A percentile compares a stretch with the other conserved stretches of the same genome.
Conservation (phyloP, 192 early-diverging fungal genomes). For the Podila epicladia region DNA sequence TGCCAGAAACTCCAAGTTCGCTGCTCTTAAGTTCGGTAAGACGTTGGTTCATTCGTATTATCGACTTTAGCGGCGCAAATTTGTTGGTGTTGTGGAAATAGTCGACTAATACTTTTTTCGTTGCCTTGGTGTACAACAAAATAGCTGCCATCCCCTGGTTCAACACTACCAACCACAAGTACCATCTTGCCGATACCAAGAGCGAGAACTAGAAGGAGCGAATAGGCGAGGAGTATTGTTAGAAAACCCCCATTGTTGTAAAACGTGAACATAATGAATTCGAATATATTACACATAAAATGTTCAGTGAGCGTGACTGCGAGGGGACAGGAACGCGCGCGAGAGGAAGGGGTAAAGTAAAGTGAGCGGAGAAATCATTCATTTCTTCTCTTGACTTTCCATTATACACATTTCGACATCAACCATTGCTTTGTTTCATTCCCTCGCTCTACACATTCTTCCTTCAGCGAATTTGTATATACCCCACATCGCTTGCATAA, state of each 20-base stretch:
- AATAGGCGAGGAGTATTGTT: no score
- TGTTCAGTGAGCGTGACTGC: background rate
- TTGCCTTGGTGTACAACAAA: background rate
- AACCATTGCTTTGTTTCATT: no score
- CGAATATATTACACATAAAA: background rate
- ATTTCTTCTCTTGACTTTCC: background rate
- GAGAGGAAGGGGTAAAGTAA: background rate
- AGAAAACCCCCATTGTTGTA: background rate
- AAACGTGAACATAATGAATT: slow-evolving; percentile 2
- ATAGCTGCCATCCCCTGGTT: slow-evolving; percentile 75
- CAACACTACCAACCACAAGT: slow-evolving; percentile 83
- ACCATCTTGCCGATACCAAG: slow-evolving; percentile 69
- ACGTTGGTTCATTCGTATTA: background rate
- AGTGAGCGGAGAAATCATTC: background rate
- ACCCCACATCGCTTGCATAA: no score
- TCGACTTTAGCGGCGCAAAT: no score
- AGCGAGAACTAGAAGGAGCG: slow-evolving; percentile 23
- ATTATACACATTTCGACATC: no score
- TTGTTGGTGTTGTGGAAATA: no score
- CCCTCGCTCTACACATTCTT: no score
- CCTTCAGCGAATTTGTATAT: no score
- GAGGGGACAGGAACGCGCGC: background rate
- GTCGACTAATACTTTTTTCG: background rate
- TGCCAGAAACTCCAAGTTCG: slow-evolving; percentile 71
- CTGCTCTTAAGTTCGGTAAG: slow-evolving; percentile 72